Evolutionary conservation across 2,329 filamentous ascomycete genomes (phyloP).

Genomic region (Paradendryphiella salina): DNA sequence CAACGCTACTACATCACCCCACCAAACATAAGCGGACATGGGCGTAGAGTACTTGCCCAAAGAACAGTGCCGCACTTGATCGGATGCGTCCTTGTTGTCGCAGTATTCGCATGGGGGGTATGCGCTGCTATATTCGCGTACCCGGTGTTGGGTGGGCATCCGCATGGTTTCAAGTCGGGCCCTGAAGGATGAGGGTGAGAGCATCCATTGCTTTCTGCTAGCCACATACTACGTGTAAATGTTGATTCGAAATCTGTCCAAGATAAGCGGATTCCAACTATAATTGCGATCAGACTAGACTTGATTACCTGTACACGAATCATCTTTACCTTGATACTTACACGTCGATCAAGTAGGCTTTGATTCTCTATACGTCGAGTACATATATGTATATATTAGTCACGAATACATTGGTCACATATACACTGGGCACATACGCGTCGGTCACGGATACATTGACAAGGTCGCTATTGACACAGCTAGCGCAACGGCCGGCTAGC

Average conservation of each 20-base stretch:
- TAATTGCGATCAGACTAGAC: neutral
- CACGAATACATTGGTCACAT: no score
- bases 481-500: conserved; percentile 1
- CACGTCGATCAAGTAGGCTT: no score
- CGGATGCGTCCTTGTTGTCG: conserved; percentile 20
- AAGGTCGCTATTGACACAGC: neutral
- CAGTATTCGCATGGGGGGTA: conserved; percentile 26
- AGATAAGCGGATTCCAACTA: neutral
- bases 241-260: neutral
- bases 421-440: no score
- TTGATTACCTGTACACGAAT: neutral
- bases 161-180: conserved; percentile 2
- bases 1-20: conserved; percentile 30
- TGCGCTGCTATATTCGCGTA: conserved; percentile 23
- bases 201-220: neutral
- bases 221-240: neutral
- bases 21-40: conserved; percentile 29
- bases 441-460: no score
- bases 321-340: neutral
- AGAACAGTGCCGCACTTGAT: conserved; percentile 27
- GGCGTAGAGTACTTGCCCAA: conserved; percentile 24
- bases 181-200: neutral
- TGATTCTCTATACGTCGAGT: no score
- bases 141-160: conserved; percentile 18
- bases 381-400: no score